Base-by-base conservation (phyloP, 2,329 filamentous ascomycete genomes). In the Microsporum ferrugineum region DNA sequence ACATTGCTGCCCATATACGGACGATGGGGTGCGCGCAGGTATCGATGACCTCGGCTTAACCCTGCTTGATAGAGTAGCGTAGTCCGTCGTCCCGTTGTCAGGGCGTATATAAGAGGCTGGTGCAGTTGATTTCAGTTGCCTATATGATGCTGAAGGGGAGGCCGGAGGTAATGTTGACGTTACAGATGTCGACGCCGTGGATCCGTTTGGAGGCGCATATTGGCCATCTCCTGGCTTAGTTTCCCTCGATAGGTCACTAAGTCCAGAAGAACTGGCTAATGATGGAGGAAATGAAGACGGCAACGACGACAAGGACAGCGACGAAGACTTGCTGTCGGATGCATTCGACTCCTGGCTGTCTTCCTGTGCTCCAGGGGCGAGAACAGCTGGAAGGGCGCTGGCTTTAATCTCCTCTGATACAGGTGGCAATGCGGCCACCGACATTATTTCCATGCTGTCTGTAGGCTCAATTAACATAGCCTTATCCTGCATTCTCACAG, bases 1-100 rank as follows among this genome's bases (percentile, higher is more conserved):
- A 71, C 91, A 96, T 76, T 99, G 91, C 65, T 86, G 84, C n/a
- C 90, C 92, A 75, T 96, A 96, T 63, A 92, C 85, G 58, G 84
- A 80, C 33, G 84, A 80, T 14, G 87, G 79, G 53, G 97, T 73
- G 64, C 88, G 82, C 60, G 83, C 78, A 14, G 92, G 91, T 68
- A 99, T 91, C 14, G 92, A 95, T 5, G 89, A 88, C 68, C 85
- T 90, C 10, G 90, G 87, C 45, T 82, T 82, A 63, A 88, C 83
- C 67, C 85, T 82, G 43, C 70, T 65, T 56, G 71, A 68, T 36
- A 73, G 68, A 55, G 39, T 10, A 36, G 29, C 31, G 31, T 43
- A 41, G 43, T 59, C 57, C 17, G 34, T 45, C 39, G n/a, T 17
- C 43, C 27, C 56, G 8, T 43, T 45, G 12, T 45, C 38, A 58